Evolutionary conservation across 306 rosid species (phyloP).

Genomic region (Prunus padus): DNA sequence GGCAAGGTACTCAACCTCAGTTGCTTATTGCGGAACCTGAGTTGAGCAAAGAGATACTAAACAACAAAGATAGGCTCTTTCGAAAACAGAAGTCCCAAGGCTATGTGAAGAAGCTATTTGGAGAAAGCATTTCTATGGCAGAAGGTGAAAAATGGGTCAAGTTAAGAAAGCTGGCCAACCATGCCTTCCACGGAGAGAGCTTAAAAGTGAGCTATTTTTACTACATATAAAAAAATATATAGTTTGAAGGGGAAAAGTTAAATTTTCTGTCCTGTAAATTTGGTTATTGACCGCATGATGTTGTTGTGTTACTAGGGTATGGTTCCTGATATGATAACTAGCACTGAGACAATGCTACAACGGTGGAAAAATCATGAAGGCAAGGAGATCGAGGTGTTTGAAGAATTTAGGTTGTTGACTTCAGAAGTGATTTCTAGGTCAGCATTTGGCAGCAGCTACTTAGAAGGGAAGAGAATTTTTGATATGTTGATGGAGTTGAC

Average conservation of each 20-base stretch:
- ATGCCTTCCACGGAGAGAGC: conserved; percentile 41
- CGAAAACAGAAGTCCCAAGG: conserved; percentile 11
- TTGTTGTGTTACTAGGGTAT: conserved; percentile 8
- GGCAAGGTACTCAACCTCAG: conserved; percentile 26
- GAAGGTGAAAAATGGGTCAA: conserved; percentile 41
- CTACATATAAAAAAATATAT: no score
- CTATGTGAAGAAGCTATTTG: conserved; percentile 17
- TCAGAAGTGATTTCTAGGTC: conserved; percentile 36
- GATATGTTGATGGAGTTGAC: conserved; percentile 20
- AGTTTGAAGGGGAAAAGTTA: no score
- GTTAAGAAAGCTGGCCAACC: conserved; percentile 29
- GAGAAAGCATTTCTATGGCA: conserved; percentile 24
- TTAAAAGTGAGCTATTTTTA: conserved; percentile 21
- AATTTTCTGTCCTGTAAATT: no score
- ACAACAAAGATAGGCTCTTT: conserved; percentile 18
- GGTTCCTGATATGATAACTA: conserved; percentile 16
- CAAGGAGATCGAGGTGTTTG: conserved; percentile 31
- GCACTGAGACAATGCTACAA: conserved; percentile 23
- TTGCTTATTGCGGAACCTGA: conserved; percentile 30
- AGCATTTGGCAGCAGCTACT: conserved; percentile 25
- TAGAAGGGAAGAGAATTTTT: conserved; percentile 28
- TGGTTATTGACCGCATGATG: no score
- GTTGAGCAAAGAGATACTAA: conserved; percentile 29
- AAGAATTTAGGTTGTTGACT: conserved; percentile 28
- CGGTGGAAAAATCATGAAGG: conserved; percentile 24